These are phyloP conservation scores for Syzygium syzygioides DNA, from an alignment of 441 rosid species.

Conservation along the genomic window DNA sequence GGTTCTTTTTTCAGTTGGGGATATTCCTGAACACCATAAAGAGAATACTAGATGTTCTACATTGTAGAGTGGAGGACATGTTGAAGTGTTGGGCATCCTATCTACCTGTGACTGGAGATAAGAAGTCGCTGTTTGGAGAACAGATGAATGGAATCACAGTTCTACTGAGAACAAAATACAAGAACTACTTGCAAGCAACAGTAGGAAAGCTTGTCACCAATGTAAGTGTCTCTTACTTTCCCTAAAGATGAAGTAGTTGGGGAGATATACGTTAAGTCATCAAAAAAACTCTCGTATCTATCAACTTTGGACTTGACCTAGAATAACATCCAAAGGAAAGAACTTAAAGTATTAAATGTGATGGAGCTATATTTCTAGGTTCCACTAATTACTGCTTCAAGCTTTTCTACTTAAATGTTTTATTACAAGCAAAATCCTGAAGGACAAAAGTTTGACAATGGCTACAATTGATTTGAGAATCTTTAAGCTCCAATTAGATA, in stretches of 20 bases:
- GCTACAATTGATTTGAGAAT: background rate
- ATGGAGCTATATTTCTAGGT: background rate
- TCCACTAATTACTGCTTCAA: background rate
- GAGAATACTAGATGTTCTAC: slow-evolving; percentile 89
- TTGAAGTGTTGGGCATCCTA: slow-evolving; percentile 89
- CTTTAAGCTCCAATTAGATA: background rate
- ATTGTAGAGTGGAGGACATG: slow-evolving; percentile 69
- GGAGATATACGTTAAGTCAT: background rate
- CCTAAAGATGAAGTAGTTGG: background rate
- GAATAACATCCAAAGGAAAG: background rate
- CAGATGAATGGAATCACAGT: slow-evolving; percentile 91
- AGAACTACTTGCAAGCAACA: slow-evolving; percentile 80
- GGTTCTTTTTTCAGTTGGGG: slow-evolving; percentile 62
- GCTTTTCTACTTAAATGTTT: background rate
- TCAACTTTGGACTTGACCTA: background rate
- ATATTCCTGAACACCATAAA: slow-evolving; percentile 80
- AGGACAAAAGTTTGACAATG: background rate
- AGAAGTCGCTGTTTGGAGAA: slow-evolving; percentile 72
- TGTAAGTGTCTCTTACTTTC: slow-evolving; percentile 34
- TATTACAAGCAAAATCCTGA: background rate
- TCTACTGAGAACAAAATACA: slow-evolving; percentile 85
- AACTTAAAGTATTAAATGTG: background rate
- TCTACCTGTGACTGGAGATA: slow-evolving; percentile 68
- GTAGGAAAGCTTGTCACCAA: slow-evolving; percentile 86
- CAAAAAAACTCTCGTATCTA: background rate